These are phyloP conservation scores for Fusarium miscanthi DNA, from an alignment of 2,329 filamentous ascomycete genomes.

Conservation along the genomic window DNA sequence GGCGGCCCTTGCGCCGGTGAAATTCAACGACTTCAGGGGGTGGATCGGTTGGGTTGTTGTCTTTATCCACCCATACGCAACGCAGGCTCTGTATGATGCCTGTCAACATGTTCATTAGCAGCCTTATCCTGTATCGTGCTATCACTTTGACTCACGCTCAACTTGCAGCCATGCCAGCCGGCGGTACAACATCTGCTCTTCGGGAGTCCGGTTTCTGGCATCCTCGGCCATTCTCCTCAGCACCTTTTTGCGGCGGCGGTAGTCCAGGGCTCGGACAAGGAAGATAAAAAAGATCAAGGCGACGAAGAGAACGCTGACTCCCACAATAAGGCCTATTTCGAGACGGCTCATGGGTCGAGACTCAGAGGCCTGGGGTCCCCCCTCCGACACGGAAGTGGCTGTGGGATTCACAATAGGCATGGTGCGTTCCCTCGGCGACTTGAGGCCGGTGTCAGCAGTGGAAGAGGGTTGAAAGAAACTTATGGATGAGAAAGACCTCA, in stretches of 20 bases:
- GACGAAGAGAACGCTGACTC: constrained; percentile 38
- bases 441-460: background rate
- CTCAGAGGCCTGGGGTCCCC: background rate
- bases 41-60: background rate
- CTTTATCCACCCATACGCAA: background rate
- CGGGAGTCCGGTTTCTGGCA: constrained; percentile 4
- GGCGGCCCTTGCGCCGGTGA: background rate
- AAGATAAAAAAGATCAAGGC: constrained; percentile 40
- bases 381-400: background rate
- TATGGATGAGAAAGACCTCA: background rate
- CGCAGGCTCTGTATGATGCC: background rate
- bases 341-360: constrained; percentile 33
- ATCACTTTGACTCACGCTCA: constrained; percentile 13
- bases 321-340: constrained; percentile 47
- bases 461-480: background rate
- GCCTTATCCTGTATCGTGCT: background rate
- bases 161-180: background rate
- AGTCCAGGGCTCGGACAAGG: constrained; percentile 31
- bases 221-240: constrained; percentile 23
- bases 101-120: constrained; percentile 1
- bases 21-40: background rate
- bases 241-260: constrained; percentile 14
- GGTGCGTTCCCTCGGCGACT: background rate
- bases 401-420: constrained; percentile 1
- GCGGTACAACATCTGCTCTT: background rate